phyloP scores from a whole-genome alignment of 441 rosid species.

The Iberis amara region DNA sequence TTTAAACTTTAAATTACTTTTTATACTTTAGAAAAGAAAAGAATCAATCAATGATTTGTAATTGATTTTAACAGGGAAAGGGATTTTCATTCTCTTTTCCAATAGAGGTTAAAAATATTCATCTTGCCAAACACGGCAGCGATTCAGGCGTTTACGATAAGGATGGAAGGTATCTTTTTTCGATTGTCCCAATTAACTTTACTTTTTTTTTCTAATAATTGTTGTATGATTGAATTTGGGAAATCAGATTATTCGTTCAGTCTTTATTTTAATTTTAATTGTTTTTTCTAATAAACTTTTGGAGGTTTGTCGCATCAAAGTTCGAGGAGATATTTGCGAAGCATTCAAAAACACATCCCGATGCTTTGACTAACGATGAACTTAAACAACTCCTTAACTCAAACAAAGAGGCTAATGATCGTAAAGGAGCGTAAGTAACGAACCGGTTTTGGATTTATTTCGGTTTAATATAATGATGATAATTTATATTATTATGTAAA shows the following conservation, averaged over 20 bases:
- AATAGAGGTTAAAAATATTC: slow-evolving; percentile 62
- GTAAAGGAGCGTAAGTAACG: slow-evolving; percentile 50
- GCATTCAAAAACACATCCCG: slow-evolving; percentile 40
- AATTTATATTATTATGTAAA: too few species aligned
- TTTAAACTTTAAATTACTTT: too few species aligned
- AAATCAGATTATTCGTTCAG: too few species aligned
- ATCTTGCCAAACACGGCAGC: slow-evolving; percentile 62
- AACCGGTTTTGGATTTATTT: slow-evolving; percentile 8
- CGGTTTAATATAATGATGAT: neutral
- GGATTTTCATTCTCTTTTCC: slow-evolving; percentile 53
- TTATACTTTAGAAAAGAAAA: neutral
- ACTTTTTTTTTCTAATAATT: too few species aligned
- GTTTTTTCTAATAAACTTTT: neutral
- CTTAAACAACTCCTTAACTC: slow-evolving; percentile 51
- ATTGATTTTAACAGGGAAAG: slow-evolving; percentile 43
- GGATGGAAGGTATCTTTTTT: slow-evolving; percentile 57
- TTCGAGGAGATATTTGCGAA: slow-evolving; percentile 66
- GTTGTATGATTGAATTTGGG: neutral
- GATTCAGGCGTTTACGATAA: slow-evolving; percentile 74
- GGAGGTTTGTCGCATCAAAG: slow-evolving; percentile 56
- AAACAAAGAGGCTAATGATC: slow-evolving; percentile 67
- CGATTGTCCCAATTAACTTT: too few species aligned
- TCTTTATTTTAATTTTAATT: neutral
- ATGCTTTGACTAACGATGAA: slow-evolving; percentile 60
- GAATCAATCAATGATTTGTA: neutral